These are phyloP conservation scores for Neonectria coccinea DNA, from an alignment of 2,329 filamentous ascomycete species.

Conservation along the genomic window DNA sequence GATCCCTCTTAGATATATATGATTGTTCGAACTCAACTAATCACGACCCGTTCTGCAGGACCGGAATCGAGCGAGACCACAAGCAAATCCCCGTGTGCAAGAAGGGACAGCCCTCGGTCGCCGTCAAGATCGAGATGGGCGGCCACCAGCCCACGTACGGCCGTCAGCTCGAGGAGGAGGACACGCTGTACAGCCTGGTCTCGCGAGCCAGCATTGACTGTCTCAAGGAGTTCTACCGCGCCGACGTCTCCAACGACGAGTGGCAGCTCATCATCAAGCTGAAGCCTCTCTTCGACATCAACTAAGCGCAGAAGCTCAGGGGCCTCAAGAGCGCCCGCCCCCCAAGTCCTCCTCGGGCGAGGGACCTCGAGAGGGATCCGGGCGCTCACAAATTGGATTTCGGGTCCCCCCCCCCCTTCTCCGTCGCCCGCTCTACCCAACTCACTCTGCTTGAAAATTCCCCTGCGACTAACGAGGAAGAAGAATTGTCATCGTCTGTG, in stretches of 20 bases:
- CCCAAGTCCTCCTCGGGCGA: not conserved
- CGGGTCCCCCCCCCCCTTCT: not conserved
- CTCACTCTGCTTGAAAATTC: not conserved
- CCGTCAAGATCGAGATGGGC: conserved; percentile 96
- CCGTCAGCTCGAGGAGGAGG: conserved; percentile 92
- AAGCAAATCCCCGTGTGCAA: conserved; percentile 94
- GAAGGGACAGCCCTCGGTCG: conserved; percentile 96
- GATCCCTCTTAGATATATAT: not conserved
- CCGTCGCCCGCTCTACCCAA: not conserved
- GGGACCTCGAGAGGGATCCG: not conserved
- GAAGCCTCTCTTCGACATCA: conserved; percentile 93
- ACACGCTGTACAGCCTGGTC: conserved; percentile 88
- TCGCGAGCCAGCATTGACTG: conserved; percentile 91
- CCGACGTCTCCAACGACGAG: conserved; percentile 90
- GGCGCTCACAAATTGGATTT: not conserved
- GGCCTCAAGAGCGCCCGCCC: not conserved
- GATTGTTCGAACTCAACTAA: conserved; percentile 46
- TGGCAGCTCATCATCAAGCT: conserved; percentile 96
- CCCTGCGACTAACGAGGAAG: not conserved
- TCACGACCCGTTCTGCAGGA: conserved; percentile 63
- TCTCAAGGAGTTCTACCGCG: conserved; percentile 94
- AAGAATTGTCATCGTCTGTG: conserved; percentile 16
- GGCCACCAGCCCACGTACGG: conserved; percentile 93
- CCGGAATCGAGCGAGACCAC: conserved; percentile 96
- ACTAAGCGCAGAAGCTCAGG: conserved; percentile 56